Evolutionary conservation across 441 rosid genomes (phyloP).

Genomic region (Adansonia gregorii): DNA sequence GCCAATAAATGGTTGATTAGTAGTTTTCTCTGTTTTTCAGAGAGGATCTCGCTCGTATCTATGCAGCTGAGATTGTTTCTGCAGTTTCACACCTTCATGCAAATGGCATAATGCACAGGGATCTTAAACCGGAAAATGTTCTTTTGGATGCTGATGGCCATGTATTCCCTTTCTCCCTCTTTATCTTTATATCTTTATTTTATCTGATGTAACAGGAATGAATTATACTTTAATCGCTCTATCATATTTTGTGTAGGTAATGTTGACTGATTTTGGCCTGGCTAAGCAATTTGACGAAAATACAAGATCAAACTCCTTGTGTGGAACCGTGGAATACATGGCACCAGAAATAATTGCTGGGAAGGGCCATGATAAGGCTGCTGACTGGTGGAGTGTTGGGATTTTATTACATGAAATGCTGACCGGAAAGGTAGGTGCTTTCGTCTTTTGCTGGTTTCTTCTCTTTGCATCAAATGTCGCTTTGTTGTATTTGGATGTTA

Average conservation of each 20-base stretch:
- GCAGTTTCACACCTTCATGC: conserved; percentile 92
- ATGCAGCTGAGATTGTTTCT: conserved; percentile 89
- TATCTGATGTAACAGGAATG: not conserved
- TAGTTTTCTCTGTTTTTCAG: conserved; percentile 41
- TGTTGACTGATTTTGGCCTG: conserved; percentile 89
- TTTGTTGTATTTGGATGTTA: not conserved
- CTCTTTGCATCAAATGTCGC: not conserved
- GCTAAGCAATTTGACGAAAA: conserved; percentile 88
- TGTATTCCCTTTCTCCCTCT: conserved; percentile 47
- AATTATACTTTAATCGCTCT: not conserved
- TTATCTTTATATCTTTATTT: not conserved
- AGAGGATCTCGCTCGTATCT: conserved; percentile 91
- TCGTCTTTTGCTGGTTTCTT: not conserved
- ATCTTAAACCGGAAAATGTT: conserved; percentile 95
- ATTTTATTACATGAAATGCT: conserved; percentile 90
- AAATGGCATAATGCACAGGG: conserved; percentile 97
- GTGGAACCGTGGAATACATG: conserved; percentile 95
- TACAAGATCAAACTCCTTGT: conserved; percentile 85
- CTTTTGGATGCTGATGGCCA: conserved; percentile 87
- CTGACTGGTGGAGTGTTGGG: conserved; percentile 99
- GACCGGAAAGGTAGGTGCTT: conserved; percentile 68
- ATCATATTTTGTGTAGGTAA: conserved; percentile 44
- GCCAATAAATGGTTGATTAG: conserved; percentile 27
- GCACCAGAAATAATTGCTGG: conserved; percentile 90
- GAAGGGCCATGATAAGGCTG: conserved; percentile 90